Base-by-base conservation (phyloP, 2,329 filamentous ascomycete genomes). In the Calonectria pseudoturangicola region DNA sequence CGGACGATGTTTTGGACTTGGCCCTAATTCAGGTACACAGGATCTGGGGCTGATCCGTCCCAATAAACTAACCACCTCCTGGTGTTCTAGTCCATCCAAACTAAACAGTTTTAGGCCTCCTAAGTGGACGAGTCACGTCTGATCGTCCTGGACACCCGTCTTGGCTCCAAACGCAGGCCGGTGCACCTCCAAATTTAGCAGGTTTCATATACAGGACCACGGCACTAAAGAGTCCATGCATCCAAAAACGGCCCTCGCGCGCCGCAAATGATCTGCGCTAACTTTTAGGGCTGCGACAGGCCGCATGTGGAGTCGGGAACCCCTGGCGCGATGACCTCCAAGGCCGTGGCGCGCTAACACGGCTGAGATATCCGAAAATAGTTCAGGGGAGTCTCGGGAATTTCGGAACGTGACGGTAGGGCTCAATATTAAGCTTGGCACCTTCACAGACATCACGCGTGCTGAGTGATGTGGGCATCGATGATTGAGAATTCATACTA, bases 261-360 rank as follows among this genome's bases (percentile, higher is more conserved):
- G 54, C 33, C 36, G 54, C 33, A 41, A 41, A 28, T 60, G 54
- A 60, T 60, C 54, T 60, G 54, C 54, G 15, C 54, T 60, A 60
- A 16, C 30, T 39, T 58, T 41, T 27, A 36, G 36, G 21, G 54
- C 16, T 54, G 50, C 33, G 45, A 21, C 45, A 16, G 25, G 16
- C 33, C 12, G 54, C 25, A 41, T 41, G 54, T 39, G 54, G 54
- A 28, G n/a, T n/a, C 21, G 21, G n/a, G 10, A 41, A 21, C 33
- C 50, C 54, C 54, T 60, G 15, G n/a, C 18, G 18, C 45, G 45
- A 48, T 48, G 45, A 25, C n/a, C 21, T 48, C 45, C 18, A 48
- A 48, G 45, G 10, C n/a, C 10, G 45, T 48, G 45, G 45, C 45
- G n/a, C 54, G 16, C 33, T 8, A 21, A 36, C 21, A 58, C n/a